A percentile compares a stretch with the other conserved stretches of the same genome.
Conservation (phyloP, 73 alveolate species). For the Tetrahymena elliotti region DNA sequence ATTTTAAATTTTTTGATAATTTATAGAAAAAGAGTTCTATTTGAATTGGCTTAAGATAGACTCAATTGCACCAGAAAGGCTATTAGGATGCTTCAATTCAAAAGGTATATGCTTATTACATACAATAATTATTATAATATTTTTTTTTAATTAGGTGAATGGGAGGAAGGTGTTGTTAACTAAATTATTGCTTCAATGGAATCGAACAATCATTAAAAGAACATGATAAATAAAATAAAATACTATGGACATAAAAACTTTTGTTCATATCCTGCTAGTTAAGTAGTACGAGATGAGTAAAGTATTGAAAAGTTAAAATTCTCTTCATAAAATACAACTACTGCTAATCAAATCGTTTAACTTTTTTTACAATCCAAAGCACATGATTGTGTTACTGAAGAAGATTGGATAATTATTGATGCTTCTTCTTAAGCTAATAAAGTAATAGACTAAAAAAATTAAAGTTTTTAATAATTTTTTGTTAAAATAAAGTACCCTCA, state of each 20-base stretch:
- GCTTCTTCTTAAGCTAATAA: neutral
- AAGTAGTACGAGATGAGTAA: neutral
- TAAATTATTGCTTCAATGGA: neutral
- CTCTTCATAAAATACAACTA: neutral
- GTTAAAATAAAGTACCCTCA: neutral
- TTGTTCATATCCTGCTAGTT: neutral
- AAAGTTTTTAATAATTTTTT: neutral
- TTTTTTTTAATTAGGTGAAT: neutral
- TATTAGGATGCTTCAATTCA: neutral
- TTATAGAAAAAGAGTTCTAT: neutral
- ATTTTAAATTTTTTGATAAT: neutral
- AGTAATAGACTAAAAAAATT: neutral
- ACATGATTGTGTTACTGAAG: neutral
- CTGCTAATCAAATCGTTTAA: neutral
- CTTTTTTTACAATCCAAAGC: neutral
- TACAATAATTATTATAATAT: neutral
- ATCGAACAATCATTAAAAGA: neutral
- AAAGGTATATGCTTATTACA: neutral
- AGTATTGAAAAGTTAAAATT: neutral
- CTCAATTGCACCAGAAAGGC: neutral
- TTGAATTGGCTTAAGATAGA: neutral
- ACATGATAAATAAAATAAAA: neutral
- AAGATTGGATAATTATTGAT: neutral
- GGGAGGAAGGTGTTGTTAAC: neutral
- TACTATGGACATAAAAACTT: neutral